Percentiles rank a stretch among this genome's conserved stretches.
These are phyloP conservation scores for Phoma sp. DNA, from an alignment of 2,329 filamentous ascomycete genomes.

Conservation along the genomic window DNA sequence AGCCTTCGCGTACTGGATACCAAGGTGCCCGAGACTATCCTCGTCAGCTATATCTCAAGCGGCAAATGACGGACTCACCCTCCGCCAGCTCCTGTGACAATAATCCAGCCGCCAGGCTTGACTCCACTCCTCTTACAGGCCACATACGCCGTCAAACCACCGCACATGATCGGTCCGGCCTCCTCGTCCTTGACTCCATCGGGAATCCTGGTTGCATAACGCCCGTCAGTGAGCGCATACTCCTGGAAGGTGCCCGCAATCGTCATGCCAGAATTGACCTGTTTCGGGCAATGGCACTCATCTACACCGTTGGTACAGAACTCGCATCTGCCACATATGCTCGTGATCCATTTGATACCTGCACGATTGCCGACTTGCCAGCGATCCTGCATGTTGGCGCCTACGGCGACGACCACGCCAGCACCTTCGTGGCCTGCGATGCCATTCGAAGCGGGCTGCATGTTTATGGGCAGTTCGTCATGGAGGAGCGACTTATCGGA, in stretches of 20 bases:
- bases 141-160: constrained; percentile 57
- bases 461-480: constrained; percentile 43
- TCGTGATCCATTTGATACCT: constrained; percentile 60
- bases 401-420: constrained; percentile 73
- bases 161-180: constrained; percentile 56
- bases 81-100: constrained; percentile 48
- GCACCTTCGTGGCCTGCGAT: constrained; percentile 78
- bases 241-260: constrained; percentile 52
- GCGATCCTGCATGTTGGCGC: constrained; percentile 75
- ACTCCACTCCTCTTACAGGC: constrained; percentile 50
- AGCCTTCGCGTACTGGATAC: constrained; percentile 51
- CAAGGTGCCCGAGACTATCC: constrained; percentile 37
- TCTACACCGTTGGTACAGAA: constrained; percentile 72
- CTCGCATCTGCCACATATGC: constrained; percentile 78
- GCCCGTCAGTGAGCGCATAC: constrained; percentile 52
- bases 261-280: constrained; percentile 71
- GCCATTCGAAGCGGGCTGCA: constrained; percentile 74
- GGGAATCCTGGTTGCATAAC: constrained; percentile 54
- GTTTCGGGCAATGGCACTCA: constrained; percentile 53
- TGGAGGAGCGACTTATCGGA: constrained; percentile 54
- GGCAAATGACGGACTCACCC: constrained; percentile 12
- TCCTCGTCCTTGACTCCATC: constrained; percentile 52
- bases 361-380: constrained; percentile 60
- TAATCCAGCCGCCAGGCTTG: constrained; percentile 49
- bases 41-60: neutral